Conservation (phyloP, 2,329 filamentous ascomycete species). For the Aspergillus quadricinctus region DNA sequence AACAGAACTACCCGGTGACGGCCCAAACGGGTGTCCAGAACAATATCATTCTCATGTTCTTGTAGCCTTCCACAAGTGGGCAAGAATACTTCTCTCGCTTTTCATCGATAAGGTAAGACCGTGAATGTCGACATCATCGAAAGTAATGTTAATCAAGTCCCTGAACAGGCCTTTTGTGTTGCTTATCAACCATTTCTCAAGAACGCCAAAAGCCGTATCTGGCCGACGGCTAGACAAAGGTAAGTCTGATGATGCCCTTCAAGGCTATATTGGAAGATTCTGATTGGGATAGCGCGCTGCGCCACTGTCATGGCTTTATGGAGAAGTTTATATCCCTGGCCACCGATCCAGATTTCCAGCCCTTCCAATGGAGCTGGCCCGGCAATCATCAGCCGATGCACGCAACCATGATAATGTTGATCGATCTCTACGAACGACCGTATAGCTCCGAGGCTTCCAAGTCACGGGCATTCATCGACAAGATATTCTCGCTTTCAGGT, state of each 20-base stretch:
- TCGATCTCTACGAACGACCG: conserved; percentile 46
- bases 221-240: conserved; percentile 45
- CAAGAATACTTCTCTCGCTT: conserved; percentile 41
- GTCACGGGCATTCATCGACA: conserved; percentile 45
- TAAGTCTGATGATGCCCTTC: conserved; percentile 12
- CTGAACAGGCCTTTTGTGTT: conserved; percentile 40
- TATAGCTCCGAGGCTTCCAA: conserved; percentile 42
- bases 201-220: conserved; percentile 45
- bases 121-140: neutral
- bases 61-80: conserved; percentile 46
- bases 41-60: conserved; percentile 43
- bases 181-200: conserved; percentile 48
- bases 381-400: conserved; percentile 29
- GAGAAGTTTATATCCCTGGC: conserved; percentile 47
- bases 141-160: conserved; percentile 6
- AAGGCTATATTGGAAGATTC: neutral
- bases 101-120: conserved; percentile 40
- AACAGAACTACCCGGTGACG: conserved; percentile 33
- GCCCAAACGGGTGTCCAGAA: conserved; percentile 33
- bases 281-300: conserved; percentile 36
- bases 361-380: conserved; percentile 48
- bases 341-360: conserved; percentile 44
- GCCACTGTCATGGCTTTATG: conserved; percentile 46
- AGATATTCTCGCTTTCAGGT: conserved; percentile 43
- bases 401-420: conserved; percentile 43